Evolutionary conservation across 441 rosid genomes (phyloP).

Genomic region (Capsella rubella): DNA sequence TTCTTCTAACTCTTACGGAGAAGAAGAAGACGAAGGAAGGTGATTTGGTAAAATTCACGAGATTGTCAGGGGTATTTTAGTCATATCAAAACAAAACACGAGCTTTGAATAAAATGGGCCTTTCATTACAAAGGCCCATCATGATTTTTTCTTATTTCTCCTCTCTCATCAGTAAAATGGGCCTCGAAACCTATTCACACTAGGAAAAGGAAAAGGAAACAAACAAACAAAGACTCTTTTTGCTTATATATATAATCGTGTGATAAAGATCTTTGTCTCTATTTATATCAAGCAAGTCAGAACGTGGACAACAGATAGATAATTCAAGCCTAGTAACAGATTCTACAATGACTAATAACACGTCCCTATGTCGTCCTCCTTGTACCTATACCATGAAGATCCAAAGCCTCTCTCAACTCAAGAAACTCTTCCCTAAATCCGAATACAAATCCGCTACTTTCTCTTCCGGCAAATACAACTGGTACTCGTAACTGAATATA

Average conservation of each 20-base stretch:
- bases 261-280: too few relatives aligned
- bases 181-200: too few relatives aligned
- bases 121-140: background rate
- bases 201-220: too few relatives aligned
- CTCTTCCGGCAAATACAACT: slow-evolving; percentile 30
- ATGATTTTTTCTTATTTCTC: too few relatives aligned
- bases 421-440: background rate
- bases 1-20: slow-evolving; percentile 1
- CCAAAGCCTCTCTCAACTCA: slow-evolving; percentile 23
- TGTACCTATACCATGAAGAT: slow-evolving; percentile 22
- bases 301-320: background rate
- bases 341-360: slow-evolving; percentile 19
- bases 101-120: background rate
- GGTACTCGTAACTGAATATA: background rate
- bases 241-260: too few relatives aligned
- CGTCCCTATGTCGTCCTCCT: slow-evolving; percentile 30
- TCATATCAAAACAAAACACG: background rate
- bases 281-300: background rate
- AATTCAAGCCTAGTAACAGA: background rate
- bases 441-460: slow-evolving; percentile 25
- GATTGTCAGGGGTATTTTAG: background rate
- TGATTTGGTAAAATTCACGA: background rate
- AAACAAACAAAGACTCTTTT: too few relatives aligned
- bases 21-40: background rate
- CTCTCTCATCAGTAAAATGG: too few relatives aligned